Evolutionary conservation across 306 rosid species (phyloP).

Genomic region (Alnus glutinosa): DNA sequence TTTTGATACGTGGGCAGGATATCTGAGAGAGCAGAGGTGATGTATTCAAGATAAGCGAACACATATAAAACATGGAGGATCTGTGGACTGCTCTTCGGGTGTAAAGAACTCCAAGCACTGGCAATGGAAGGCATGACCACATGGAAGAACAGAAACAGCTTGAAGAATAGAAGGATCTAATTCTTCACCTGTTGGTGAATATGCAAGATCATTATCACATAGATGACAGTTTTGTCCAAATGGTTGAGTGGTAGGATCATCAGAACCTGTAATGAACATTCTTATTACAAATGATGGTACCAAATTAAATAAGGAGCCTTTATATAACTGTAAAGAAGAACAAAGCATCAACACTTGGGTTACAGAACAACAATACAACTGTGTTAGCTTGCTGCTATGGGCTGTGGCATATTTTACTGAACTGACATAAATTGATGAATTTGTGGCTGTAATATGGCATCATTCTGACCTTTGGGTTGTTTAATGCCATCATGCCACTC

Average conservation of each 20-base stretch:
- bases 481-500: too few species aligned
- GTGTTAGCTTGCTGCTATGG: not conserved
- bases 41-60: not conserved
- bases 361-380: not conserved
- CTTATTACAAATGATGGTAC: not conserved
- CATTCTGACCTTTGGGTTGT: too few species aligned
- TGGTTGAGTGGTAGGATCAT: not conserved
- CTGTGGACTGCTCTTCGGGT: not conserved
- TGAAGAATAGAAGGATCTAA: not conserved
- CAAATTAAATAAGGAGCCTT: not conserved
- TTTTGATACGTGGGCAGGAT: not conserved
- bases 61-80: conserved; percentile 21
- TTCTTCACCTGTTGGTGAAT: not conserved
- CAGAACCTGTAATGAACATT: conserved; percentile 9
- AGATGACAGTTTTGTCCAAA: not conserved
- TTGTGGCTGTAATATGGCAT: too few species aligned
- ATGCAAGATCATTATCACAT: conserved; percentile 10
- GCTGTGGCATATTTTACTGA: too few species aligned
- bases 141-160: conserved; percentile 23
- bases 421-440: too few species aligned
- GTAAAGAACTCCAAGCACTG: not conserved
- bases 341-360: not conserved
- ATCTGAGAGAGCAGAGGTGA: not conserved
- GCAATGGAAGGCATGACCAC: conserved; percentile 25
- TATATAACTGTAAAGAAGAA: not conserved